Base-by-base conservation (phyloP, 495 filamentous ascomycete genomes). In the Echria macrotheca region DNA sequence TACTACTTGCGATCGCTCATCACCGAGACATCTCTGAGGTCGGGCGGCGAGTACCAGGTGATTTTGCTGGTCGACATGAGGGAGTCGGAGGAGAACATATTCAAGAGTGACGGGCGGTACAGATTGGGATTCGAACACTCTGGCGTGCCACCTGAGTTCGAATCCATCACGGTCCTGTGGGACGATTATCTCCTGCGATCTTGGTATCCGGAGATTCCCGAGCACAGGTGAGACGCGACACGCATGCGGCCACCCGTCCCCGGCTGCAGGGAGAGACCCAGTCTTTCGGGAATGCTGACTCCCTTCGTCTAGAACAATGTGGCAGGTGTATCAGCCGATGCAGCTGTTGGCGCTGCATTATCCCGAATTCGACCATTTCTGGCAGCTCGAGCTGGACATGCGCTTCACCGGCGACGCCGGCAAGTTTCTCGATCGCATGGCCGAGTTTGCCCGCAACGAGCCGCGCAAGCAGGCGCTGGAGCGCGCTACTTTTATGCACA, bases 381-480 rank as follows among this genome's bases (percentile, higher is more conserved):
- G 78, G 78, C 79, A 82, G 53, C 70, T 77, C 69, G 78, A 82
- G 64, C 77, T 82, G 70, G 78, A 82, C 65, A 56, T 79, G 52
- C 69, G 78, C 39, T 77, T 78, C 59, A 70, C 66, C 22, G 78
- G 78, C 39, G 73, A 81, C 59, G 74, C 77, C 40, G 78, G 75
- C 52, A 71, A 77, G 51, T 74, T 76, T 58, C 68, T 78, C 47
- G 67, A 67, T 56, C 56, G 60, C 14, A 45, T 79, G 18, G 46
- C 68, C 37, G 62, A 69, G 14, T 76, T 72, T 63, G 78, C 77
- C 19, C 71, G 69, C 43, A 61, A 68, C 40, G 77, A 82, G 54
- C 78, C 78, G 11, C 73, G 78, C 22, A 80, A 66, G 47, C 64
- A 66, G 37, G 52, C 61, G 4, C 57, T 66, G 35, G 64, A 61